phyloP scores from a whole-genome alignment of 176 grass and related monocot genomes.

The Musa beccarii region DNA sequence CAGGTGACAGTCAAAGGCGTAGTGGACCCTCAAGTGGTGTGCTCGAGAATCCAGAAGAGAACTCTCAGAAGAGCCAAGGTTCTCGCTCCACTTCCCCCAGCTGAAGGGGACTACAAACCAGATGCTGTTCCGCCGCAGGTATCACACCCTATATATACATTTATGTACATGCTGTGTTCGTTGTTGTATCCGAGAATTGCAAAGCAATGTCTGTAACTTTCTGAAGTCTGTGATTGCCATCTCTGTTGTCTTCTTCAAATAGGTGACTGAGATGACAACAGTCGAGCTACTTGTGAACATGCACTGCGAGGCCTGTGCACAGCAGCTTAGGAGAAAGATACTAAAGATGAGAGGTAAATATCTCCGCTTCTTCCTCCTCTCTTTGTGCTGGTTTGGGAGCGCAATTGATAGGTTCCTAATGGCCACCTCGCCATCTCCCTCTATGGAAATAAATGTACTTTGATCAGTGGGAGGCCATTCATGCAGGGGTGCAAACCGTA shows the following conservation, averaged over 20 bases:
- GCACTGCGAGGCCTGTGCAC: constrained; percentile 78
- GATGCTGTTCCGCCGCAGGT: constrained; percentile 33
- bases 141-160: background rate
- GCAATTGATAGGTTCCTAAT: no score
- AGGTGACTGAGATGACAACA: constrained; percentile 33
- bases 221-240: no score
- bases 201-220: no score
- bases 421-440: no score
- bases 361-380: no score
- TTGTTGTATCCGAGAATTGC: no score
- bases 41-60: constrained; percentile 43
- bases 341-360: constrained; percentile 47
- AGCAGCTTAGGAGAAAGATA: constrained; percentile 63
- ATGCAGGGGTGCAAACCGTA: constrained; percentile 50
- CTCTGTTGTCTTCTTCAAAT: background rate
- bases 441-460: no score
- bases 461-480: no score
- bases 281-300: constrained; percentile 76
- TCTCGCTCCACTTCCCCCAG: constrained; percentile 42
- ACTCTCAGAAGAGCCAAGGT: constrained; percentile 43
- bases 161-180: no score
- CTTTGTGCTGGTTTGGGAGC: background rate
- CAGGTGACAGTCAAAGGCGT: constrained; percentile 59
- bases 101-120: constrained; percentile 21
- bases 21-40: constrained; percentile 60